Percentiles rank a stretch among this genome's conserved stretches.
phyloP scores from a whole-genome alignment of 176 grass and related monocot species.

The Coix lacrymajobi region DNA sequence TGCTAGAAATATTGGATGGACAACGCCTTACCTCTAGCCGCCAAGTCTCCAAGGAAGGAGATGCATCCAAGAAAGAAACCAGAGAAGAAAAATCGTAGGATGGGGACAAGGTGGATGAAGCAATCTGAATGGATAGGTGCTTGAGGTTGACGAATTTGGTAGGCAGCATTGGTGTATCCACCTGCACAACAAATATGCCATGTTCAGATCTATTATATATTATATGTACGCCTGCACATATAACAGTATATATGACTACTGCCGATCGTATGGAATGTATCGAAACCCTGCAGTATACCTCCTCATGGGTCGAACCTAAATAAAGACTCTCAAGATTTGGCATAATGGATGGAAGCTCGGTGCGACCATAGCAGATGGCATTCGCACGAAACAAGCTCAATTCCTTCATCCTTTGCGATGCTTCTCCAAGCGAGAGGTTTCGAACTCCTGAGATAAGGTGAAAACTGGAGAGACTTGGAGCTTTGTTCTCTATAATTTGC shows the following conservation, averaged over 20 bases:
- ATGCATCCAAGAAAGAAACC: not conserved
- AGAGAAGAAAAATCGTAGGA: not conserved
- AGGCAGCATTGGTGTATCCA: not conserved
- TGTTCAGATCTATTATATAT: not conserved
- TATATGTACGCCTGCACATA: not conserved
- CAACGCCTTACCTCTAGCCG: not conserved
- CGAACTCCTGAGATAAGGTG: too few species aligned
- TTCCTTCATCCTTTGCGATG: not conserved
- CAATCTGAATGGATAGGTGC: not conserved
- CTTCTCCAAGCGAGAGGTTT: not conserved
- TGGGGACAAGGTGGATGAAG: not conserved
- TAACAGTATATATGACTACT: not conserved
- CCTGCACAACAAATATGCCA: not conserved
- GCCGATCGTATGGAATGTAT: not conserved
- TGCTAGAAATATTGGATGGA: not conserved
- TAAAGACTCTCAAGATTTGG: constrained; percentile 23
- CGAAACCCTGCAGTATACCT: not conserved
- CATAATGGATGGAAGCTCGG: not conserved
- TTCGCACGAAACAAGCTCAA: too few species aligned
- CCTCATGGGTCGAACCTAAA: not conserved
- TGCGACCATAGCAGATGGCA: not conserved
- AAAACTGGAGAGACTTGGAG: constrained; percentile 14
- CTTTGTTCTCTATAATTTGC: not conserved
- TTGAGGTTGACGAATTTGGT: constrained; percentile 3
- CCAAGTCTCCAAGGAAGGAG: not conserved